A percentile compares a stretch with the other conserved stretches of the same genome.
These are phyloP conservation scores for Gnetum montanum DNA, from an alignment of 75 land plant species.

Conservation along the genomic window DNA sequence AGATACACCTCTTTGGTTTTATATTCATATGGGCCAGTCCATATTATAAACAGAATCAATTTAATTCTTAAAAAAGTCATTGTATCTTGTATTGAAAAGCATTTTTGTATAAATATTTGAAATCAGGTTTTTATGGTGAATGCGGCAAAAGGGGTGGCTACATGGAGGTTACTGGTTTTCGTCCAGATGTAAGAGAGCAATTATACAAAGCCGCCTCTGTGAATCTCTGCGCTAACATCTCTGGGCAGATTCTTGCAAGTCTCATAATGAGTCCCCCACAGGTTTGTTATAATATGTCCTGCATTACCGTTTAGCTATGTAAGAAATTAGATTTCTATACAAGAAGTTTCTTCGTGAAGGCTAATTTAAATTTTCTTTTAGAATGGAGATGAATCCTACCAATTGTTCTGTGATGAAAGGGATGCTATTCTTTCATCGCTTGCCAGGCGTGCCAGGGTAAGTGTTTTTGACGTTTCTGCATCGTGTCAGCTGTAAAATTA, in stretches of 20 bases:
- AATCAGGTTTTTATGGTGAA: constrained; percentile 97
- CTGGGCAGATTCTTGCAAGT: constrained; percentile 96
- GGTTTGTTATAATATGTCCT: constrained; percentile 53
- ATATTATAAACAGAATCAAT: too few species aligned
- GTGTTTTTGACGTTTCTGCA: neutral
- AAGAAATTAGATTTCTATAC: neutral
- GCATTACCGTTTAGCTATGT: neutral
- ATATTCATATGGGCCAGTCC: too few species aligned
- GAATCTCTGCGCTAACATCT: constrained; percentile 88
- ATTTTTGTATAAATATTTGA: too few species aligned
- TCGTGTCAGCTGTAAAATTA: too few species aligned
- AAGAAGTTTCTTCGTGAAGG: too few species aligned
- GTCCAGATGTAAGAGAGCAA: constrained; percentile 71
- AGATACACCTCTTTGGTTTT: too few species aligned
- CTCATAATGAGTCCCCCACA: constrained; percentile 98
- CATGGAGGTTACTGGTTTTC: constrained; percentile 94
- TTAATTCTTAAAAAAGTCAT: too few species aligned
- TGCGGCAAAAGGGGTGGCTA: constrained; percentile 99
- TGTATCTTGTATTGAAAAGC: too few species aligned
- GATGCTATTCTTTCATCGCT: constrained; percentile 88
- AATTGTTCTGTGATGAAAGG: constrained; percentile 55
- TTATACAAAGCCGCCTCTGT: constrained; percentile 95
- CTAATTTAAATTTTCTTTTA: constrained; percentile 11
- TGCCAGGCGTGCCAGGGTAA: constrained; percentile 89
- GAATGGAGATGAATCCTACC: constrained; percentile 92